Conservation (phyloP, 805 yeast genomes). For the Candida multigemmis region DNA sequence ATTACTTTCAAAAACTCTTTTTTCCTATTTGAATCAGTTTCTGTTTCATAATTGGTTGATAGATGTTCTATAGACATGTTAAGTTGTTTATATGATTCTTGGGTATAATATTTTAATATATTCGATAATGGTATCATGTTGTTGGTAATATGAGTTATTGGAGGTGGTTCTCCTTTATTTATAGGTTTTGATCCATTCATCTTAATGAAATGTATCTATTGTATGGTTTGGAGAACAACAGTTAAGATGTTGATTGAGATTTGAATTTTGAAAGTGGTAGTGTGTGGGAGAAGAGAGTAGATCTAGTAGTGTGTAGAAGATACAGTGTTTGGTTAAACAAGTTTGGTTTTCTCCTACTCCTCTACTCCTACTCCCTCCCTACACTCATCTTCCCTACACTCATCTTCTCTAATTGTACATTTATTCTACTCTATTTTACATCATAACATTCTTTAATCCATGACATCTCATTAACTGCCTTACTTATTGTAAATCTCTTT, state of each 20-base stretch:
- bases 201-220: neutral
- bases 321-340: too few species aligned
- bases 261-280: neutral
- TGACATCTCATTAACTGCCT: slow-evolving; percentile 8
- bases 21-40: slow-evolving; percentile 57
- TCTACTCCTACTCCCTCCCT: too few species aligned
- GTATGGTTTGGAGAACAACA: neutral
- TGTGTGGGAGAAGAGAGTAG: neutral
- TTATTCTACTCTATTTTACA: too few species aligned
- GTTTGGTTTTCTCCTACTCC: too few species aligned
- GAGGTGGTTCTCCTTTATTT: slow-evolving; percentile 7
- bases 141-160: slow-evolving; percentile 63
- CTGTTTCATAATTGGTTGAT: slow-evolving; percentile 33
- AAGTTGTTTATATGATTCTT: slow-evolving; percentile 56
- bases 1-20: slow-evolving; percentile 58
- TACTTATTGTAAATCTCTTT: slow-evolving; percentile 13
- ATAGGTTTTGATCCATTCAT: neutral
- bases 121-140: slow-evolving; percentile 59
- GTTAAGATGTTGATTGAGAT: too few species aligned
- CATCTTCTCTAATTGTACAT: too few species aligned
- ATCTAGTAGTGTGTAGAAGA: too few species aligned
- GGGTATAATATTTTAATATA: slow-evolving; percentile 51
- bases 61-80: slow-evolving; percentile 53
- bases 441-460: too few species aligned
- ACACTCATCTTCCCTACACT: too few species aligned